Base-by-base conservation (phyloP, 805 yeast genomes). In the Metschnikowia similis region DNA sequence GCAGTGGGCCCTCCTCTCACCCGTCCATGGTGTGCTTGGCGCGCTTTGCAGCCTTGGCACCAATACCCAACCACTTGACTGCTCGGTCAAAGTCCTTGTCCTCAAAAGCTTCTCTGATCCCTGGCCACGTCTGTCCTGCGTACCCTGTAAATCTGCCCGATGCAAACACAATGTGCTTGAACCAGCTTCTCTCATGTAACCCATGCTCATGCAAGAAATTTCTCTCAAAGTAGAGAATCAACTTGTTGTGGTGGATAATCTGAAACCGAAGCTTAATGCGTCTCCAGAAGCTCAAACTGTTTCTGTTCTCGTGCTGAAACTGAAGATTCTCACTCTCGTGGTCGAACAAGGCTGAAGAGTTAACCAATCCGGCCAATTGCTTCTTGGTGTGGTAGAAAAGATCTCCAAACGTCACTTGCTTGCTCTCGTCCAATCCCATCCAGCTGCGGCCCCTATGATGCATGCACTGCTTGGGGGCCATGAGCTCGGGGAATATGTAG, bases 121-220 rank as follows among this genome's bases (percentile, higher is more conserved):
- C 84, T 1, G 91, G 88, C 41, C 84, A 66, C 0, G 82, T 70
- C 45, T 74, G 80, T 1, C 80, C 81, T 1, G 69, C 67, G 45
- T 69, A 70, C 0, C 87, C 87, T 11, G 77, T 70, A 30, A 56
- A 67, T 52, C 78, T 68, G 44, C 81, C 77, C 8, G 88, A 83
- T 2, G 87, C 87, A 63, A 74, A 82, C 0, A 85, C 67, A 28
- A 82, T 69, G 65, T 85, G 89, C 60, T 76, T 83, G 71, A 82
- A 79, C 85, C 87, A 83, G 6, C 65, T 64, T 55, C 89, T 70
- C 32, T 71, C 71, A 30, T 67, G 57, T 31, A 83, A 66, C 0
- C 86, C 82, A 11, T 70, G 57, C 8, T 66, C 64, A 49, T 75
- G 63, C 29, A 83, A 60, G 57, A 83, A 83, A 58, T 79, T 61